Evolutionary conservation across 176 grass and related monocot species (phyloP), one percentile per base, ranked within the genome.

Genomic region (Avena insularis): DNA sequence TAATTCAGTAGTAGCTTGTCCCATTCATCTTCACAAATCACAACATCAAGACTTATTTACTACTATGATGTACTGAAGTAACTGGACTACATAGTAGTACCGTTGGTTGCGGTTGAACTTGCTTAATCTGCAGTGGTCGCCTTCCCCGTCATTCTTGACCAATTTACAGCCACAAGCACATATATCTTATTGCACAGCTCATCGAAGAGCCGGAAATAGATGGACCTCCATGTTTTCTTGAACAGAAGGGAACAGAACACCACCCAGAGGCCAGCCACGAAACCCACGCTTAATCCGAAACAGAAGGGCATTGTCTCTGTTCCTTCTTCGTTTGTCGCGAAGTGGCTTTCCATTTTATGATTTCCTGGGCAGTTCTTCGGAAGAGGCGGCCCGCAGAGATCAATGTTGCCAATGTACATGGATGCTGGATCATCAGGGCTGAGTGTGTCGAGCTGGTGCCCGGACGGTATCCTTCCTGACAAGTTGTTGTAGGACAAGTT

Each of bases 381-480:
- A 21, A 89, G 75, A 75, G 83, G 83, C 36, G 55, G 54, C 8
- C 83, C 77, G 9, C 69, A 86, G 11, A 90, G 84, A 2, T 35
- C 48, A 14, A 21, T 2, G 27, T 90, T 90, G 27, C 88, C 88
- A 21, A 15, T 9, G 31, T 63, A 90, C 48, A 79, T 83, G 9
- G 62, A 82, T 3, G 59, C 8, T 8, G 55, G 9, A 5, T 87
- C 57, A 0, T 8, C n/a, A 0, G 36, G n/a, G 20, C 2, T 71
- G 50, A 86, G 61, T 4, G 81, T 83, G 12, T 77, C 62, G 4
- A 82, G 60, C 66, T 90, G 83, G 20, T 20, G 2, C 1, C 84
- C 79, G 2, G 74, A 78, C 0, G 79, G 88, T 50, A 90, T 86
- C 62, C 72, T 78, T 71, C 79, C 64, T 25, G 89, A 90, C 23